Conservation (phyloP, 805 yeast species). For the Pichia manshurica region DNA sequence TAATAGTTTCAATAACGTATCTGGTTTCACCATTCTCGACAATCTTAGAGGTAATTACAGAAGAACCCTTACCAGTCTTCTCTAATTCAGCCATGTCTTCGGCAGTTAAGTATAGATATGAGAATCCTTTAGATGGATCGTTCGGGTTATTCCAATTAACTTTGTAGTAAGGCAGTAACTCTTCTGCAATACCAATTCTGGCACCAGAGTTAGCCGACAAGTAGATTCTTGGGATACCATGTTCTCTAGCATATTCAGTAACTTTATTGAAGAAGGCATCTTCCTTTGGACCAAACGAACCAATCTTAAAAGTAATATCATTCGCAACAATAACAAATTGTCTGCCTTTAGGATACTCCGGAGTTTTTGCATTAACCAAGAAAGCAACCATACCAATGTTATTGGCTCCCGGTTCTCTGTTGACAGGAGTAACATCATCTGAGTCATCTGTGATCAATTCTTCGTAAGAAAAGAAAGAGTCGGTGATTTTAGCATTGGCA, state of each 20-base stretch:
- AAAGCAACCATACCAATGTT: conserved; percentile 97
- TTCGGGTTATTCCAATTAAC: conserved; percentile 86
- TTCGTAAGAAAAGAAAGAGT: conserved; percentile 67
- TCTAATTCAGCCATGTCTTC: conserved; percentile 56
- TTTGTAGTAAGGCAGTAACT: conserved; percentile 78
- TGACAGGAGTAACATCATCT: conserved; percentile 77
- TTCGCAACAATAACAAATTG: conserved; percentile 89
- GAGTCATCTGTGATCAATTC: conserved; percentile 85
- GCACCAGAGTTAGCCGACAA: conserved; percentile 99
- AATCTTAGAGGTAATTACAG: conserved; percentile 67
- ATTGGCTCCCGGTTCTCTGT: conserved; percentile 95
- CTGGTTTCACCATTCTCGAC: conserved; percentile 86
- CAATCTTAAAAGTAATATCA: conserved; percentile 96
- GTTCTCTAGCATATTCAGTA: conserved; percentile 82
- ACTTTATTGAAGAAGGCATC: conserved; percentile 88
- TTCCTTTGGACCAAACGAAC: conserved; percentile 97
- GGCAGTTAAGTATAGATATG: conserved; percentile 74
- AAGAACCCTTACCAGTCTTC: conserved; percentile 51
- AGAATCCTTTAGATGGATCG: conserved; percentile 80
- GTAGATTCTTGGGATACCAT: conserved; percentile 93
- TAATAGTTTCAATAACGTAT: conserved; percentile 71
- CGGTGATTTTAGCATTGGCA: conserved; percentile 54
- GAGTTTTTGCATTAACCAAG: conserved; percentile 84
- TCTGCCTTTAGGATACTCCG: conserved; percentile 96
- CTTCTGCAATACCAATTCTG: conserved; percentile 97